phyloP scores from a whole-genome alignment of 331 rosid genomes.

The Erythrophleum ivorense region DNA sequence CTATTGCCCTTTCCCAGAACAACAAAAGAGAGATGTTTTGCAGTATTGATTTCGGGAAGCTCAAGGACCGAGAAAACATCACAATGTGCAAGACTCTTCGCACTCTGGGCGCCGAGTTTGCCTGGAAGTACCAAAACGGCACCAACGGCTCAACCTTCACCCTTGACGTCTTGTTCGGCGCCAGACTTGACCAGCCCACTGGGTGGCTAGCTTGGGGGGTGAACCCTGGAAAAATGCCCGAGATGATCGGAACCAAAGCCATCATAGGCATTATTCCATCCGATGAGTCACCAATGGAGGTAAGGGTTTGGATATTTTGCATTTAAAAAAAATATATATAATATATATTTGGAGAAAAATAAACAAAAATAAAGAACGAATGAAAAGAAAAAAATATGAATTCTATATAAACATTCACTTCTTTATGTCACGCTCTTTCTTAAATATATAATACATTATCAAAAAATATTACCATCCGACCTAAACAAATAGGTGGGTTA shows the following conservation, averaged over 20 bases:
- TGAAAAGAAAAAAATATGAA: no score
- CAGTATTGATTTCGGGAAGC: neutral
- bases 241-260: slow-evolving; percentile 85
- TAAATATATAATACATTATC: no score
- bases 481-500: no score
- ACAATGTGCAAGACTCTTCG: slow-evolving; percentile 59
- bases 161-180: slow-evolving; percentile 58
- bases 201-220: slow-evolving; percentile 92
- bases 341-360: no score
- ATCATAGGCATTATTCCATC: slow-evolving; percentile 49
- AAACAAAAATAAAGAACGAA: no score
- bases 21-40: neutral
- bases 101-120: slow-evolving; percentile 68
- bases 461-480: no score
- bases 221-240: slow-evolving; percentile 54
- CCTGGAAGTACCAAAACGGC: slow-evolving; percentile 46
- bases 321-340: no score
- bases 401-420: no score
- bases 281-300: neutral
- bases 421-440: no score
- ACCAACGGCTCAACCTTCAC: neutral
- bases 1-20: neutral
- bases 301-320: no score
- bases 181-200: neutral
- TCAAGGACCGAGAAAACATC: slow-evolving; percentile 9